Conservation (phyloP, 2,329 filamentous ascomycete species). For the Aplosporella prunicola region DNA sequence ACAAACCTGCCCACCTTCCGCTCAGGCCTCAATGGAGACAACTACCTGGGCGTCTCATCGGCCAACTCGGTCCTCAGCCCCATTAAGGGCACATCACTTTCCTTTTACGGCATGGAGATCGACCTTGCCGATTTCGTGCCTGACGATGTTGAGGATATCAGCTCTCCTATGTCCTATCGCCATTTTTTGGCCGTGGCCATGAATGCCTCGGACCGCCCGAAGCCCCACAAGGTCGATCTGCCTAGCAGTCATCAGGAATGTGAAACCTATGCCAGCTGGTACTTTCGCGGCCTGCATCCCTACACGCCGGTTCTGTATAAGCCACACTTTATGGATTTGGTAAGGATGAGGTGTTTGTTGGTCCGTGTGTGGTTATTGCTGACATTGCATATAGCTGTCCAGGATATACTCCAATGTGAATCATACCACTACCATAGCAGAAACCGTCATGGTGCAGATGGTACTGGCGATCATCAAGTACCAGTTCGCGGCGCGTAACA, state of each 20-base stretch:
- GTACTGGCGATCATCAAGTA: conserved; percentile 70
- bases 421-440: conserved; percentile 53
- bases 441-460: conserved; percentile 67
- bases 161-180: conserved; percentile 55
- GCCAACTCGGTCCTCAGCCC: conserved; percentile 59
- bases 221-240: conserved; percentile 9
- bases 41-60: conserved; percentile 55
- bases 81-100: conserved; percentile 66
- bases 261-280: conserved; percentile 58
- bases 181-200: conserved; percentile 59
- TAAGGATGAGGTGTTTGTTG: conserved; percentile 32
- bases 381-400: conserved; percentile 5
- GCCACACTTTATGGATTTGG: conserved; percentile 59
- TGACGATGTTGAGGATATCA: conserved; percentile 52
- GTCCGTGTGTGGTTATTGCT: neutral
- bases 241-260: conserved; percentile 10
- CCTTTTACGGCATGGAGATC: conserved; percentile 69
- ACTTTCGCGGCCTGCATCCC: conserved; percentile 60
- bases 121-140: conserved; percentile 66
- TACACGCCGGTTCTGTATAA: conserved; percentile 72
- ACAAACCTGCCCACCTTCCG: conserved; percentile 36
- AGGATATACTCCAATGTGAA: conserved; percentile 60
- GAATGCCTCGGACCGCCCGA: conserved; percentile 25
- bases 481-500: conserved; percentile 65
- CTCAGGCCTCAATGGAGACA: conserved; percentile 44